A percentile compares a stretch with the other conserved stretches of the same genome.
Conservation (phyloP, 805 yeast genomes). For the Yarrowia phangngaensis region DNA sequence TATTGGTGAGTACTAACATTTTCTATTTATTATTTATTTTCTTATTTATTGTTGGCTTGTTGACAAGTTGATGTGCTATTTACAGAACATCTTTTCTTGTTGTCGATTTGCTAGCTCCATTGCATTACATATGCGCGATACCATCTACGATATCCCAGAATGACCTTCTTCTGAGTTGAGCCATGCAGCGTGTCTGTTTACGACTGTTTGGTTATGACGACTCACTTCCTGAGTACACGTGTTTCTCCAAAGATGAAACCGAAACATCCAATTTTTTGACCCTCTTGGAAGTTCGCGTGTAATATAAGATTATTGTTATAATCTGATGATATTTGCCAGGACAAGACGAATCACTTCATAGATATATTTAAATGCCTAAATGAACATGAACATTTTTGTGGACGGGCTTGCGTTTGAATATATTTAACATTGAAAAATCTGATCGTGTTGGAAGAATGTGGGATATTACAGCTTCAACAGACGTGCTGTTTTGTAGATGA, state of each 20-base stretch:
- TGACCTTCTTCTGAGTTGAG: slow-evolving; percentile 25
- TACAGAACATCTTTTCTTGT: not conserved
- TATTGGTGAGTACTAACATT: slow-evolving; percentile 74
- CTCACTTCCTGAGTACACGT: slow-evolving; percentile 24
- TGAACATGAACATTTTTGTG: slow-evolving; percentile 24
- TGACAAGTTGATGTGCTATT: not conserved
- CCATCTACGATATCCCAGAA: slow-evolving; percentile 25
- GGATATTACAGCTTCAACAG: slow-evolving; percentile 10
- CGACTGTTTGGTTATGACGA: slow-evolving; percentile 24
- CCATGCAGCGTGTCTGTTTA: slow-evolving; percentile 17
- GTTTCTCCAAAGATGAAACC: slow-evolving; percentile 24
- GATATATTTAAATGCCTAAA: slow-evolving; percentile 25
- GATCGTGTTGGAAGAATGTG: slow-evolving; percentile 26
- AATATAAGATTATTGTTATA: not conserved
- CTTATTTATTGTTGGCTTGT: not conserved
- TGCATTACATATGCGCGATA: slow-evolving; percentile 17
- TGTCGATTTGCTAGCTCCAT: slow-evolving; percentile 15
- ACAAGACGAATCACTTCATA: slow-evolving; percentile 20
- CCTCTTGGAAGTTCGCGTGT: slow-evolving; percentile 25
- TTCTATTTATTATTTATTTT: slow-evolving; percentile 5
- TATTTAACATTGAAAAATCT: slow-evolving; percentile 18
- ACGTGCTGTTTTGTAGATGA: slow-evolving; percentile 15
- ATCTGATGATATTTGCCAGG: slow-evolving; percentile 22
- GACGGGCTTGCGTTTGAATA: slow-evolving; percentile 26
- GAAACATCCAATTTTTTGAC: slow-evolving; percentile 20